phyloP scores from a whole-genome alignment of 164 flowering plant species.

The Annona cherimola region DNA sequence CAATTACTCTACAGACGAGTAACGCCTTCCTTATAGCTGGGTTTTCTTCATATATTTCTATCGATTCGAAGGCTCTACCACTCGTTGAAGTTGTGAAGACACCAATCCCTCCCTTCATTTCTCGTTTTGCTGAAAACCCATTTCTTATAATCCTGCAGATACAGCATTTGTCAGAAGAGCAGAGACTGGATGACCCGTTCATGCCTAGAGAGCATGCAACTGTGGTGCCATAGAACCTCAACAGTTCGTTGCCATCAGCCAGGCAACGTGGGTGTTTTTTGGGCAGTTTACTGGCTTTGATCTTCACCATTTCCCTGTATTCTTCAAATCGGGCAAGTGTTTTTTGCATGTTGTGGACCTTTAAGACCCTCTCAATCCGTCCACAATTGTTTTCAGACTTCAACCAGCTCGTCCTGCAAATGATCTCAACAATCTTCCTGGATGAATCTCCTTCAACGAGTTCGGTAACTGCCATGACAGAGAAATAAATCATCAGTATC shows the following conservation, averaged over 20 bases:
- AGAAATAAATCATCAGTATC: not conserved
- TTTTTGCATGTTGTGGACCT: slow-evolving; percentile 71
- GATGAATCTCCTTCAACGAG: slow-evolving; percentile 68
- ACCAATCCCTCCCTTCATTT: slow-evolving; percentile 46
- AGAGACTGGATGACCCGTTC: slow-evolving; percentile 47
- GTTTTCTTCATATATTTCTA: slow-evolving; percentile 31
- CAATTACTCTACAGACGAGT: slow-evolving; percentile 70
- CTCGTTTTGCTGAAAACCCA: slow-evolving; percentile 52
- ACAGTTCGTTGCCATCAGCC: slow-evolving; percentile 70
- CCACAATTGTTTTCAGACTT: slow-evolving; percentile 50
- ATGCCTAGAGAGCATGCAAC: slow-evolving; percentile 51
- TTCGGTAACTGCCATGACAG: slow-evolving; percentile 44
- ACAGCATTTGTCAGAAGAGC: slow-evolving; percentile 43
- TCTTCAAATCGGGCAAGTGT: slow-evolving; percentile 64
- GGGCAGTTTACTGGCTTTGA: slow-evolving; percentile 59
- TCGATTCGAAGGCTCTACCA: slow-evolving; percentile 63
- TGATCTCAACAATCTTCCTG: slow-evolving; percentile 63
- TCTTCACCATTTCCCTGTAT: slow-evolving; percentile 57
- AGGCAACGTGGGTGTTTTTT: slow-evolving; percentile 75
- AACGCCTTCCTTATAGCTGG: slow-evolving; percentile 40
- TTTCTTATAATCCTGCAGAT: slow-evolving; percentile 50
- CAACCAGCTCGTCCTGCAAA: slow-evolving; percentile 58
- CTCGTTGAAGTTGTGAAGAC: slow-evolving; percentile 75
- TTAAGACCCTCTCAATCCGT: slow-evolving; percentile 52
- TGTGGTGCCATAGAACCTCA: slow-evolving; percentile 64